These are phyloP conservation scores for Nigrospora osmanthi DNA, from an alignment of 2,329 filamentous ascomycete species.

Conservation along the genomic window DNA sequence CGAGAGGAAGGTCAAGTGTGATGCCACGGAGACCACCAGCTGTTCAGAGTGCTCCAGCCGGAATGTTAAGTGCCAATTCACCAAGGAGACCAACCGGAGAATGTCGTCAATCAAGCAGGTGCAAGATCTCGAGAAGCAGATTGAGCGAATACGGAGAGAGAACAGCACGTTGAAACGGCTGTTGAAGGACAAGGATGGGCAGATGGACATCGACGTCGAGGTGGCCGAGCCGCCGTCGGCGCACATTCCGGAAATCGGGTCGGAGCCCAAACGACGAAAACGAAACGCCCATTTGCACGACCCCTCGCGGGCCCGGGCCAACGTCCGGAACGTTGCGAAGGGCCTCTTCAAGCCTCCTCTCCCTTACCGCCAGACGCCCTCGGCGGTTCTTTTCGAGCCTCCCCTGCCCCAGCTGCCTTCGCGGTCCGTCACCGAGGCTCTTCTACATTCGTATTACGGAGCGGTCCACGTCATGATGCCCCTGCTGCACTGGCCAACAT, in stretches of 20 bases:
- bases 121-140: conserved; percentile 90
- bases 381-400: conserved; percentile 37
- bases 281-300: conserved; percentile 57
- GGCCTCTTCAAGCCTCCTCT: conserved; percentile 76
- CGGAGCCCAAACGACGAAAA: conserved; percentile 56
- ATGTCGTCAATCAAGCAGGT: conserved; percentile 99
- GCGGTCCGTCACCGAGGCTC: conserved; percentile 59
- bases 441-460: conserved; percentile 68
- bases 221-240: conserved; percentile 40
- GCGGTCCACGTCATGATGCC: conserved; percentile 76
- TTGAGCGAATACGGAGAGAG: conserved; percentile 71
- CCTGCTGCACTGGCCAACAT: conserved; percentile 80
- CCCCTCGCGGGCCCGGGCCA: conserved; percentile 62
- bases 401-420: conserved; percentile 61
- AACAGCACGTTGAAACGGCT: conserved; percentile 66
- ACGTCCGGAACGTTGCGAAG: conserved; percentile 64
- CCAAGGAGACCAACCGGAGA: conserved; percentile 94
- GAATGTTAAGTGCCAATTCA: conserved; percentile 97
- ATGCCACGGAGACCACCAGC: conserved; percentile 91
- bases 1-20: conserved; percentile 80
- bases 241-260: conserved; percentile 57
- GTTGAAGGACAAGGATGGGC: conserved; percentile 42
- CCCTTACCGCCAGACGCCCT: conserved; percentile 49
- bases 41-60: conserved; percentile 96
- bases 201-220: conserved; percentile 41